phyloP scores from a whole-genome alignment of 352 stramenopile species.

The Phytopythium boreale region DNA sequence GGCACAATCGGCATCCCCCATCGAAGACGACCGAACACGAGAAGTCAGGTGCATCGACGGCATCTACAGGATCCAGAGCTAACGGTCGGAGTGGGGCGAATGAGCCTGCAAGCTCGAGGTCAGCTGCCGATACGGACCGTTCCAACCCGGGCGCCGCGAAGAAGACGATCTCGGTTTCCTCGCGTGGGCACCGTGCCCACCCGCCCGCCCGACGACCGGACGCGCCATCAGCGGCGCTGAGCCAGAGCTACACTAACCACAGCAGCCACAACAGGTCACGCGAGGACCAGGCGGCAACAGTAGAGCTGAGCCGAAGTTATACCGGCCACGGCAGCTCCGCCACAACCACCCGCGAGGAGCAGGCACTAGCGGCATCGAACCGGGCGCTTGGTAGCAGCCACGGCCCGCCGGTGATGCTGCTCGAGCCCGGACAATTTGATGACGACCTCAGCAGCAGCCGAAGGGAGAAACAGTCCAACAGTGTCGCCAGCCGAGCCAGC shows the following conservation, averaged over 20 bases:
- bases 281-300: background rate
- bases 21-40: background rate
- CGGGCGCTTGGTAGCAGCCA: conserved; percentile 5
- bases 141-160: background rate
- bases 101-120: background rate
- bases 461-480: conserved; percentile 31
- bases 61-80: background rate
- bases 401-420: conserved; percentile 14
- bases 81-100: background rate
- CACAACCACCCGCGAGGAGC: background rate
- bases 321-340: background rate
- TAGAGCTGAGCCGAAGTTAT: background rate
- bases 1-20: background rate
- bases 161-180: background rate
- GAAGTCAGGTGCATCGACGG: background rate
- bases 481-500: conserved; percentile 16
- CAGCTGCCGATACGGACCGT: background rate
- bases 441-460: conserved; percentile 8
- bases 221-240: background rate
- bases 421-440: conserved; percentile 15
- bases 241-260: background rate
- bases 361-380: background rate
- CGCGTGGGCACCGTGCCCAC: background rate
- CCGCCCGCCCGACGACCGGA: background rate
- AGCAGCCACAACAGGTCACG: background rate